These are phyloP conservation scores for Thalia dealbata DNA, from an alignment of 176 grass and related monocot genomes.

Conservation along the genomic window DNA sequence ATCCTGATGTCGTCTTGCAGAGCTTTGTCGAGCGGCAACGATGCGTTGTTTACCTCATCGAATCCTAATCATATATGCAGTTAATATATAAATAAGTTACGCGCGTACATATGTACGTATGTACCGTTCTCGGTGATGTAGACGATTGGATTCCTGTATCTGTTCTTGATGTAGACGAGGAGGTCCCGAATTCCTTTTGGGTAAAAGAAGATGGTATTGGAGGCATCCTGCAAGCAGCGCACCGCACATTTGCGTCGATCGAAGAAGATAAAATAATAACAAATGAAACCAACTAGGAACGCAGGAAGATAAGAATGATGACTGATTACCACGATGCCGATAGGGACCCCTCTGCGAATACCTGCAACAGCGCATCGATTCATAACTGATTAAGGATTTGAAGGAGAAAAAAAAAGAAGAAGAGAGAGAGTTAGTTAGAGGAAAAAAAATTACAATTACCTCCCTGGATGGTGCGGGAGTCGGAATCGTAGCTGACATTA, in stretches of 20 bases:
- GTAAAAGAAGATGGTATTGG: constrained; percentile 63
- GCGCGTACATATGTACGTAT: too few species aligned
- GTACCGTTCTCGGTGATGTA: constrained; percentile 93
- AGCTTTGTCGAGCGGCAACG: neutral
- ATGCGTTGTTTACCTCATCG: neutral
- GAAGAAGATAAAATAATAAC: too few species aligned
- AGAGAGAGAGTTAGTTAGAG: too few species aligned
- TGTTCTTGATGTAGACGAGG: constrained; percentile 52
- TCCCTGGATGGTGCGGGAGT: constrained; percentile 32
- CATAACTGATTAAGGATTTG: too few species aligned
- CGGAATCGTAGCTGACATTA: constrained; percentile 18
- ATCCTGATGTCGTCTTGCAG: constrained; percentile 16
- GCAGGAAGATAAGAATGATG: neutral
- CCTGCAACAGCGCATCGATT: too few species aligned
- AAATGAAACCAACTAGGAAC: too few species aligned
- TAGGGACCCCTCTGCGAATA: constrained; percentile 18
- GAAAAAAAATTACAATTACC: too few species aligned
- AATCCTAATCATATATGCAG: neutral
- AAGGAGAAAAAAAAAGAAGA: too few species aligned
- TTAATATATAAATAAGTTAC: neutral
- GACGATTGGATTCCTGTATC: constrained; percentile 67
- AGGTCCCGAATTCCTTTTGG: constrained; percentile 74
- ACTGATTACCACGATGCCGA: constrained; percentile 28
- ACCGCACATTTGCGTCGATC: too few species aligned
- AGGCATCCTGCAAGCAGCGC: constrained; percentile 60